Evolutionary conservation across 805 yeast genomes (phyloP).

Genomic region (Diddensiella caesifluorescens): DNA sequence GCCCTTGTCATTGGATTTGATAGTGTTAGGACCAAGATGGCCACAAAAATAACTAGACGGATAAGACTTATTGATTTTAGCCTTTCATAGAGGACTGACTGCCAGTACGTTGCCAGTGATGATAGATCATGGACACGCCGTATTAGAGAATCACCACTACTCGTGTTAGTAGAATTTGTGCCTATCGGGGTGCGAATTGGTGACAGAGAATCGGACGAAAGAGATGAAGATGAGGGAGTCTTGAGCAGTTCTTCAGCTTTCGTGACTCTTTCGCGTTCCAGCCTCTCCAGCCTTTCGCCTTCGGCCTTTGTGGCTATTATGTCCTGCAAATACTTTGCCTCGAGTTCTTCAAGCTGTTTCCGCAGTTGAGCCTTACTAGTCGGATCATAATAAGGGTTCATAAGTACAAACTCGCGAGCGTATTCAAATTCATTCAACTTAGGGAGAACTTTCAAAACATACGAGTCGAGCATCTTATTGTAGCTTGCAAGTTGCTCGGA

Average conservation of each 20-base stretch:
- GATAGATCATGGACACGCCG: constrained; percentile 6
- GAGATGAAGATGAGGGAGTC: not conserved
- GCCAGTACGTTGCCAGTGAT: constrained; percentile 14
- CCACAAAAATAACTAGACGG: constrained; percentile 10
- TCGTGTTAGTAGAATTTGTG: not conserved
- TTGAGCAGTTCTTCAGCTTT: constrained; percentile 5
- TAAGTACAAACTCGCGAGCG: constrained; percentile 16
- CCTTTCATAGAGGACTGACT: constrained; percentile 1
- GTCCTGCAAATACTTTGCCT: constrained; percentile 1
- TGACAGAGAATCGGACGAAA: not conserved
- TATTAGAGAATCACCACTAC: not conserved
- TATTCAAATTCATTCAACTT: constrained; percentile 15
- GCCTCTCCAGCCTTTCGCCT: constrained; percentile 4
- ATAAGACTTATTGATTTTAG: constrained; percentile 2
- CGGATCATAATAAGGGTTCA: constrained; percentile 5
- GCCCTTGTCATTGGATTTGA: constrained; percentile 10
- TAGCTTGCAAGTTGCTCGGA: constrained; percentile 6
- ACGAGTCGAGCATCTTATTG: constrained; percentile 10
- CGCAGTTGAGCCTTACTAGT: not conserved
- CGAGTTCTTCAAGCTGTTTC: not conserved
- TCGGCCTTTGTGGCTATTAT: constrained; percentile 2
- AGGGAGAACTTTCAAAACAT: constrained; percentile 17
- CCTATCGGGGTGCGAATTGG: not conserved
- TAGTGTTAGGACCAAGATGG: constrained; percentile 13
- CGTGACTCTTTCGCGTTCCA: constrained; percentile 9